Evolutionary conservation across 2,329 filamentous ascomycete genomes (phyloP).

Genomic region (Mycosphaerelloides madeirae): DNA sequence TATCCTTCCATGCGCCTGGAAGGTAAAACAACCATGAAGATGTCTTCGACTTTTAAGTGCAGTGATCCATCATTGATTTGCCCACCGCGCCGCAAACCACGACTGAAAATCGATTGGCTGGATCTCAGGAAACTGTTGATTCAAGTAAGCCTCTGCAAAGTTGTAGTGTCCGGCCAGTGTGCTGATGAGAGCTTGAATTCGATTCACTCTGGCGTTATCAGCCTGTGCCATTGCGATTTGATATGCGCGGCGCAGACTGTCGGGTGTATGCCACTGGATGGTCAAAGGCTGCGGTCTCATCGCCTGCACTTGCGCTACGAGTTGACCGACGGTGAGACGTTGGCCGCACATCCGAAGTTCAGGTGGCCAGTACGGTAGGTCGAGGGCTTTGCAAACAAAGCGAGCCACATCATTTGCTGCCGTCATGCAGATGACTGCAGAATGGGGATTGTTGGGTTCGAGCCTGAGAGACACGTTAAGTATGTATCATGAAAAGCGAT

Average conservation of each 20-base stretch:
- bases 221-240: constrained; percentile 35
- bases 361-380: constrained; percentile 60
- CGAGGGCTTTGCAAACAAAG: constrained; percentile 66
- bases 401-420: constrained; percentile 64
- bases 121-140: constrained; percentile 41
- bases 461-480: constrained; percentile 37
- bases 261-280: constrained; percentile 43
- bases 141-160: constrained; percentile 58
- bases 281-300: constrained; percentile 25
- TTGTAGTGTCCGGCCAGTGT: constrained; percentile 66
- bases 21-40: too few relatives aligned
- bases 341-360: constrained; percentile 69
- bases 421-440: constrained; percentile 63
- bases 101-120: constrained; percentile 33
- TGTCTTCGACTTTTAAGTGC: too few relatives aligned
- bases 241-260: constrained; percentile 48
- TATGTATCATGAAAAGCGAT: too few relatives aligned
- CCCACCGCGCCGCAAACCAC: constrained; percentile 35
- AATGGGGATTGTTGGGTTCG: constrained; percentile 42
- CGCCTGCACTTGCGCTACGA: constrained; percentile 55
- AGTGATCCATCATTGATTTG: too few relatives aligned
- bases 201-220: constrained; percentile 35
- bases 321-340: constrained; percentile 55
- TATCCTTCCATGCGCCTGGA: too few relatives aligned
- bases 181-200: constrained; percentile 58